Evolutionary conservation across 345 rosid genomes (phyloP).

Genomic region (Camelina laxa): DNA sequence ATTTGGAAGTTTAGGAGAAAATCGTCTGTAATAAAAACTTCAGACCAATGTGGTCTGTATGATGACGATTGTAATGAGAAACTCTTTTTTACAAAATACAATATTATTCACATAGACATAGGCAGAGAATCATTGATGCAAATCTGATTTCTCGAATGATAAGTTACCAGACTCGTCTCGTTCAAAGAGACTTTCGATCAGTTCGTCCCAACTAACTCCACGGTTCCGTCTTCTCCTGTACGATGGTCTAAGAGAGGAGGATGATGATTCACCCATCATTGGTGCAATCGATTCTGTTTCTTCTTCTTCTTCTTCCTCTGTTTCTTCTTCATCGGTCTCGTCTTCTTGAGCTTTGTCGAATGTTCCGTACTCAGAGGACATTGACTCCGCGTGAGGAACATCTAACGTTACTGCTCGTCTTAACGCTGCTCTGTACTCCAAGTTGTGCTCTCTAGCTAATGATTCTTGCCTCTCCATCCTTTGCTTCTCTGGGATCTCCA

Average conservation of each 20-base stretch:
- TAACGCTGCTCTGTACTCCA: conserved; percentile 84
- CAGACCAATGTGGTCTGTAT: conserved; percentile 44
- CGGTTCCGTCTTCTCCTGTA: conserved; percentile 40
- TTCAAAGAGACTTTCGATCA: conserved; percentile 74
- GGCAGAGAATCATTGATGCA: conserved; percentile 5
- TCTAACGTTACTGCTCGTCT: conserved; percentile 77
- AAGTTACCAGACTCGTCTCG: conserved; percentile 68
- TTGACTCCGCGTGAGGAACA: conserved; percentile 73
- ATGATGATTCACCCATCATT: conserved; percentile 38
- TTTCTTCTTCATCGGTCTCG: conserved; percentile 34
- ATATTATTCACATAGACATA: conserved; percentile 20
- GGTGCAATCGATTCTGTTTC: conserved; percentile 25
- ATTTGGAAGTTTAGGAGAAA: background rate
- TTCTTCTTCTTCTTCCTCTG: conserved; percentile 19
- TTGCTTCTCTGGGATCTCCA: conserved; percentile 80
- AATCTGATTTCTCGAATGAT: conserved; percentile 55
- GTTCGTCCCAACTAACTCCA: conserved; percentile 70
- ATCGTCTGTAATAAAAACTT: conserved; percentile 37
- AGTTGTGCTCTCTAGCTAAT: conserved; percentile 63
- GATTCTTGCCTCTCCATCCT: conserved; percentile 89
- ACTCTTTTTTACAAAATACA: background rate
- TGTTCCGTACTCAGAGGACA: conserved; percentile 79
- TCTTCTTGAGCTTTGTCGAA: conserved; percentile 61
- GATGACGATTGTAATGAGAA: conserved; percentile 25
- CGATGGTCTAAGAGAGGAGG: conserved; percentile 44